Evolutionary conservation across 2,329 filamentous ascomycete genomes (phyloP).

Genomic region (Arachnomyces sp.): DNA sequence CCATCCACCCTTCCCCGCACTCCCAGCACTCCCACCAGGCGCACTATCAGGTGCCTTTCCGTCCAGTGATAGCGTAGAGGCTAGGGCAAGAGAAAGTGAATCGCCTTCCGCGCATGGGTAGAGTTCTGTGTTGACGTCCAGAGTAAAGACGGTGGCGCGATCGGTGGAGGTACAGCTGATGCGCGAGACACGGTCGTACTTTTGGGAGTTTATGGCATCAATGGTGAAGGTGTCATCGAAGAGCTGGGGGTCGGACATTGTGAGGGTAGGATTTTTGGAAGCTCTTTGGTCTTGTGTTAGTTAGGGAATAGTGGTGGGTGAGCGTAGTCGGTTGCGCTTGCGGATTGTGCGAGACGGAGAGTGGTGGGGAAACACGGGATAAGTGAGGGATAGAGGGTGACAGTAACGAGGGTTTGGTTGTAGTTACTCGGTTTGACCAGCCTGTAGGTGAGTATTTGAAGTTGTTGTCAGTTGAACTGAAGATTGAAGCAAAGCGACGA

Average conservation of each 20-base stretch:
- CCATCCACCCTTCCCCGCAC: constrained; percentile 54
- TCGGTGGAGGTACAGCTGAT: constrained; percentile 70
- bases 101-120: constrained; percentile 71
- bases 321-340: background rate
- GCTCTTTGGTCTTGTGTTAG: background rate
- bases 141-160: constrained; percentile 64
- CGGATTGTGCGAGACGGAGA: background rate
- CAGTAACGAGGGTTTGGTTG: background rate
- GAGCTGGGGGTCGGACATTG: constrained; percentile 77
- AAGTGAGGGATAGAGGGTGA: background rate
- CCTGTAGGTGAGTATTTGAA: no score
- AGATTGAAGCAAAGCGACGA: no score
- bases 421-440: no score
- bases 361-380: background rate
- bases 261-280: constrained; percentile 29
- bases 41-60: constrained; percentile 47
- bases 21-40: constrained; percentile 51
- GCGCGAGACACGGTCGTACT: constrained; percentile 92
- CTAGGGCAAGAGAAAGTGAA: constrained; percentile 69
- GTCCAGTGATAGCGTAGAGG: constrained; percentile 78
- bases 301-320: background rate
- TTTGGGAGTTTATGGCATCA: constrained; percentile 67
- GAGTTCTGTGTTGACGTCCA: constrained; percentile 91
- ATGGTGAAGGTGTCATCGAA: constrained; percentile 89
- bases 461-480: no score